Conservation (phyloP, 192 early-diverging fungal genomes). For the Lobosporangium transversale region DNA sequence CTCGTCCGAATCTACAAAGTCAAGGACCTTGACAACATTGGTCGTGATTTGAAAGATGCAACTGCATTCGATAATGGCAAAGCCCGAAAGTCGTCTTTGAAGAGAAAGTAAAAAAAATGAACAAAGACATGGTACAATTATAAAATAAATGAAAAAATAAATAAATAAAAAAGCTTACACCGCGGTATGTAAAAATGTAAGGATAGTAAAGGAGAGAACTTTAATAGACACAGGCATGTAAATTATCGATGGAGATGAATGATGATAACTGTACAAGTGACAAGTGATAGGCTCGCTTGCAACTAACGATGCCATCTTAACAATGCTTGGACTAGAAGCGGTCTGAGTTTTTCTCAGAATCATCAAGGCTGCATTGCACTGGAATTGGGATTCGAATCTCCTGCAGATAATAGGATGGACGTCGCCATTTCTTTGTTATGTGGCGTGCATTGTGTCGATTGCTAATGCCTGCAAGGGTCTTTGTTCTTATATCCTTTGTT, state of each 20-base stretch:
- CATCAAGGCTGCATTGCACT: background rate
- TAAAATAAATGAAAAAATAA: background rate
- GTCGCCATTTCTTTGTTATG: constrained; percentile 3
- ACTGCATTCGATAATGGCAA: constrained; percentile 64
- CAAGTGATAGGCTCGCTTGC: too few relatives aligned
- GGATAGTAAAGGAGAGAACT: too few relatives aligned
- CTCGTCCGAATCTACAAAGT: constrained; percentile 99
- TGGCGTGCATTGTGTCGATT: background rate
- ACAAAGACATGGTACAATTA: too few relatives aligned
- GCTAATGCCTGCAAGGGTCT: constrained; percentile 5
- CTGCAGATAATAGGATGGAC: constrained; percentile 17
- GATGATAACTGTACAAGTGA: too few relatives aligned
- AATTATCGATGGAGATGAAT: too few relatives aligned
- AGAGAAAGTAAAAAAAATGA: constrained; percentile 18
- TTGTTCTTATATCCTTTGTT: background rate
- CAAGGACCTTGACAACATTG: constrained; percentile 94
- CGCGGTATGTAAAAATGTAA: too few relatives aligned
- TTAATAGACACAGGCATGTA: too few relatives aligned
- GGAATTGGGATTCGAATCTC: constrained; percentile 12
- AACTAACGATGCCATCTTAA: too few relatives aligned
- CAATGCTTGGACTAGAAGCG: background rate
- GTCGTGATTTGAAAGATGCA: constrained; percentile 77
- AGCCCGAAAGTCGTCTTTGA: constrained; percentile 30
- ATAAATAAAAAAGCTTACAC: background rate
- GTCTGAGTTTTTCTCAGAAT: background rate